Percentiles rank a stretch among this genome's conserved stretches.
These are phyloP conservation scores for Hyaloscypha finlandica DNA, from an alignment of 495 filamentous ascomycete genomes.

Conservation along the genomic window DNA sequence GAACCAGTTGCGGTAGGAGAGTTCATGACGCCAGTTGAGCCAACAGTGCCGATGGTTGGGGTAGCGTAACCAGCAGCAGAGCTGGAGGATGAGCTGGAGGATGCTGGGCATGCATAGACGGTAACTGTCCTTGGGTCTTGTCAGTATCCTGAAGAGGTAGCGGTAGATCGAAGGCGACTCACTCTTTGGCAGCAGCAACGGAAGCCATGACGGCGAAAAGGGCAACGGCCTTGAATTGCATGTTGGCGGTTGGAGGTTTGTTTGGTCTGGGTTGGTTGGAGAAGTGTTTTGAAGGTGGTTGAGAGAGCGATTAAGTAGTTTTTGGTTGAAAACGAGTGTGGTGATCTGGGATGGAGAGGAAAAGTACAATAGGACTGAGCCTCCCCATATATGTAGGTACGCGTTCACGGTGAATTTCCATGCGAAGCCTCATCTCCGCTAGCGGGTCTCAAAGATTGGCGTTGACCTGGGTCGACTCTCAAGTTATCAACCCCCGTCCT, in stretches of 20 bases:
- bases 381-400: constrained; percentile 29
- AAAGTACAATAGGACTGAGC: not conserved
- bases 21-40: constrained; percentile 28
- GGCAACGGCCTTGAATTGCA: constrained; percentile 33
- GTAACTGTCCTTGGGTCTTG: constrained; percentile 27
- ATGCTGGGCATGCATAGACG: constrained; percentile 27
- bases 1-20: constrained; percentile 24
- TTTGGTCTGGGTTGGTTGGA: constrained; percentile 14
- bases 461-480: not conserved
- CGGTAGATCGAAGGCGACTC: constrained; percentile 9
- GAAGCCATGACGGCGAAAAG: constrained; percentile 31
- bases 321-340: constrained; percentile 31
- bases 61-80: constrained; percentile 19
- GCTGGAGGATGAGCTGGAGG: constrained; percentile 11
- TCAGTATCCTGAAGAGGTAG: constrained; percentile 19
- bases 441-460: too few relatives aligned
- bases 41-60: constrained; percentile 21
- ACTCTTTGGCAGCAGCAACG: constrained; percentile 24
- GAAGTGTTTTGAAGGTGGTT: constrained; percentile 13
- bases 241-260: constrained; percentile 31
- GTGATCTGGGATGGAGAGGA: constrained; percentile 28
- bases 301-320: constrained; percentile 20
- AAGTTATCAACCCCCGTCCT: not conserved
- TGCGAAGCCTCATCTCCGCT: not conserved
- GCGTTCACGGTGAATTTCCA: not conserved